These are phyloP conservation scores for Kwoniella botswanensis DNA, from an alignment of 768 basidiomycete species.

Conservation along the genomic window DNA sequence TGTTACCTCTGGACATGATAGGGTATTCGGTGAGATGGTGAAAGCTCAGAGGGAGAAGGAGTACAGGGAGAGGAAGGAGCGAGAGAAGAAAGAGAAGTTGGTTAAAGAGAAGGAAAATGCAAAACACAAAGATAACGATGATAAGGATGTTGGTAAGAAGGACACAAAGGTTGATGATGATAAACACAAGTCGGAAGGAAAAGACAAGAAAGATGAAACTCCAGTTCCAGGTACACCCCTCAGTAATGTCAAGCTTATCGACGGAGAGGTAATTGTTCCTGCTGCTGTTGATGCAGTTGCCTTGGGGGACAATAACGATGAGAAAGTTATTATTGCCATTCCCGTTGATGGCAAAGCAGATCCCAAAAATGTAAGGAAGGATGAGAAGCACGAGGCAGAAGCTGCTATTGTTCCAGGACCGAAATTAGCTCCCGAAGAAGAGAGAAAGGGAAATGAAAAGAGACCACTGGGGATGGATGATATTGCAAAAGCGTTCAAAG, in stretches of 20 bases:
- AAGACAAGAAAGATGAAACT: slow-evolving; percentile 19
- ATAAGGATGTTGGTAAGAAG: slow-evolving; percentile 15
- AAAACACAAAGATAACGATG: slow-evolving; percentile 19
- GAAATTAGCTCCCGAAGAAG: slow-evolving; percentile 4
- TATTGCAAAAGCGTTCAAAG: slow-evolving; percentile 40
- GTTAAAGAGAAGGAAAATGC: slow-evolving; percentile 23
- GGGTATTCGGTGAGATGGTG: slow-evolving; percentile 52
- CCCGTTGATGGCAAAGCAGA: slow-evolving; percentile 13
- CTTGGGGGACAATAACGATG: slow-evolving; percentile 9
- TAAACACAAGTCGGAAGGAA: not conserved
- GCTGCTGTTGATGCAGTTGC: slow-evolving; percentile 2
- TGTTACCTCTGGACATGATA: slow-evolving; percentile 38
- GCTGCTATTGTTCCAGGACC: slow-evolving; percentile 17
- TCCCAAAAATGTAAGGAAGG: slow-evolving; percentile 5
- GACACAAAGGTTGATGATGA: slow-evolving; percentile 2
- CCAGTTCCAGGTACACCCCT: slow-evolving; percentile 8
- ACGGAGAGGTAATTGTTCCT: slow-evolving; percentile 24
- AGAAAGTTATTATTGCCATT: slow-evolving; percentile 23
- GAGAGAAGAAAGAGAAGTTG: slow-evolving; percentile 35
- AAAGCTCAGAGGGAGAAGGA: slow-evolving; percentile 45
- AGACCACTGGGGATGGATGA: slow-evolving; percentile 36
- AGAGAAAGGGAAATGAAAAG: slow-evolving; percentile 30
- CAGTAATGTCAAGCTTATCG: slow-evolving; percentile 32
- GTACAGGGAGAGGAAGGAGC: slow-evolving; percentile 44
- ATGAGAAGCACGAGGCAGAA: slow-evolving; percentile 35